These are phyloP conservation scores for Dipodascus geniculatus DNA, from an alignment of 805 yeast species.

Conservation along the genomic window DNA sequence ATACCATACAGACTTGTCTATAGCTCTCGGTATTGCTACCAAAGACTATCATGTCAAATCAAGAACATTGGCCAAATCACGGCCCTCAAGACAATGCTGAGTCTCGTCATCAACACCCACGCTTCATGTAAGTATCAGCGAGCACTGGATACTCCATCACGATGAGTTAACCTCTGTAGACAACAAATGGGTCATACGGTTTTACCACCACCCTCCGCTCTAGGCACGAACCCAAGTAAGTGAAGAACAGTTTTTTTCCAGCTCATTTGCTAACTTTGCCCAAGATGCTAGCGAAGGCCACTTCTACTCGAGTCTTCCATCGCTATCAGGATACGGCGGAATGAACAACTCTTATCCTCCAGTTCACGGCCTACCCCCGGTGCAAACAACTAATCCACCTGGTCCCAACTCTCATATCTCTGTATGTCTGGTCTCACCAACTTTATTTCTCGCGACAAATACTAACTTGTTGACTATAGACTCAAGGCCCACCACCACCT, in stretches of 20 bases:
- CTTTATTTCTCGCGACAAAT: slow-evolving; percentile 5
- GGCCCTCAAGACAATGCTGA: slow-evolving; percentile 8
- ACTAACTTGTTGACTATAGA: slow-evolving; percentile 7
- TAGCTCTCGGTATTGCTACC: too few species aligned
- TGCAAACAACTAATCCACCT: slow-evolving; percentile 2
- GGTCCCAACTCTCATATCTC: slow-evolving; percentile 7
- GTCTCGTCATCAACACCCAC: slow-evolving; percentile 16
- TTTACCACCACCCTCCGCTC: slow-evolving; percentile 23
- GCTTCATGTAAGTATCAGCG: slow-evolving; percentile 18
- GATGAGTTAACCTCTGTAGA: slow-evolving; percentile 6
- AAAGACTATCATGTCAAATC: slow-evolving; percentile 9
- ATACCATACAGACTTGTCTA: too few species aligned
- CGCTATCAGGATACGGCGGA: slow-evolving; percentile 18
- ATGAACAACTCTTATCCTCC: slow-evolving; percentile 8
- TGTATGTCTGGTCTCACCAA: slow-evolving; percentile 7
- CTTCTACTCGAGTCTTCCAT: slow-evolving; percentile 21
- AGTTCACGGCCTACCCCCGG: slow-evolving; percentile 11
- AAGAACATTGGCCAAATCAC: slow-evolving; percentile 7
- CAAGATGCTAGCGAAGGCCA: slow-evolving; percentile 9
- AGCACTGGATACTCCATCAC: background rate
- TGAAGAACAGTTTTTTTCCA: slow-evolving; percentile 10
- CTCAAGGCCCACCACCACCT: slow-evolving; percentile 12
- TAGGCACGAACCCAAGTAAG: slow-evolving; percentile 15
- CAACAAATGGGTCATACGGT: slow-evolving; percentile 23
- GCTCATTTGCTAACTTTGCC: slow-evolving; percentile 8